Evolutionary conservation across 805 yeast genomes (phyloP).

Genomic region (Wickerhamiella shivajii): DNA sequence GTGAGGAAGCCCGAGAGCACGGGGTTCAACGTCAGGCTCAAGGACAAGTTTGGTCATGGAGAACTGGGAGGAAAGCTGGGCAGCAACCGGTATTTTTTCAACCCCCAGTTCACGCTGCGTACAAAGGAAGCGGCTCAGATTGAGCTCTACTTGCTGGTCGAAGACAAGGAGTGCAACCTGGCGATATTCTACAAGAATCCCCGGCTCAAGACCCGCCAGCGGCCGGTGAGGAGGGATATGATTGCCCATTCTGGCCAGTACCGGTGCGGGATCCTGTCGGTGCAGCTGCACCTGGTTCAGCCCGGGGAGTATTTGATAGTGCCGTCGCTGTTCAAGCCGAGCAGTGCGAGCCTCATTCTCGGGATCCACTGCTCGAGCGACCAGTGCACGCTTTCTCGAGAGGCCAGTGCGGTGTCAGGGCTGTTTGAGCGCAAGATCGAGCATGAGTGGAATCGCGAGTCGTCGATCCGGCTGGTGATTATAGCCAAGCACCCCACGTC

Average conservation of each 20-base stretch:
- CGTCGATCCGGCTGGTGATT: too few relatives aligned
- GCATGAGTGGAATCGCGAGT: too few relatives aligned
- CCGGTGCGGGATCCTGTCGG: constrained; percentile 1
- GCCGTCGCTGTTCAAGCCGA: constrained; percentile 4
- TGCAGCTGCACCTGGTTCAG: constrained; percentile 1
- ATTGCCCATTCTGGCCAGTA: constrained; percentile 3
- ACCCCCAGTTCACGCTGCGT: constrained; percentile 1
- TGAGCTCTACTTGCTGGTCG: not conserved
- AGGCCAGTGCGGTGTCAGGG: too few relatives aligned
- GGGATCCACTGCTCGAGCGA: too few relatives aligned
- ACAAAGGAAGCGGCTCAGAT: too few relatives aligned
- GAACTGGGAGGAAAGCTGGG: constrained; percentile 2
- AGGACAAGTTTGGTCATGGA: too few relatives aligned
- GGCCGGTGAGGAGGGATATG: not conserved
- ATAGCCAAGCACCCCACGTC: too few relatives aligned
- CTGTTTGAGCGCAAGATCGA: too few relatives aligned
- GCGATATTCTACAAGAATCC: not conserved
- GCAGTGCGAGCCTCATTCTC: too few relatives aligned
- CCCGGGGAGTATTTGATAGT: constrained; percentile 3
- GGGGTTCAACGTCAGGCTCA: not conserved
- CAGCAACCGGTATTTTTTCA: not conserved
- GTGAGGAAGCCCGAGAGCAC: not conserved
- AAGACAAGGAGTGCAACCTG: not conserved
- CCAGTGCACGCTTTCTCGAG: too few relatives aligned
- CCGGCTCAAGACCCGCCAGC: not conserved